These are phyloP conservation scores for Candida pseudofarinosa DNA, from an alignment of 805 yeast genomes.

Conservation along the genomic window DNA sequence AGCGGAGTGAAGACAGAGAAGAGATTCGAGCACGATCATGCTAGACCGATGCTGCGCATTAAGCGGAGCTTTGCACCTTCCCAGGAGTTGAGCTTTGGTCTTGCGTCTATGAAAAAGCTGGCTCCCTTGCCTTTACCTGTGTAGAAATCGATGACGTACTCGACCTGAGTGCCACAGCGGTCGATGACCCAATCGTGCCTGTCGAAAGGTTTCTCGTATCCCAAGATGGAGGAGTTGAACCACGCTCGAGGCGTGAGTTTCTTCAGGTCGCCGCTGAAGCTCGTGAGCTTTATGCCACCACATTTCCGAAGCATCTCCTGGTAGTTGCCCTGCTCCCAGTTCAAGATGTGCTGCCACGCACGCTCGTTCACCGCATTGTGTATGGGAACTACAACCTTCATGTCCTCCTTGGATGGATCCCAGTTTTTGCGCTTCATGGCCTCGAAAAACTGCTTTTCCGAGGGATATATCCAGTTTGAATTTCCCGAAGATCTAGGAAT, in stretches of 20 bases:
- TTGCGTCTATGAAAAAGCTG: slow-evolving; percentile 77
- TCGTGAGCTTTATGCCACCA: slow-evolving; percentile 81
- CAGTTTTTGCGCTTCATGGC: slow-evolving; percentile 92
- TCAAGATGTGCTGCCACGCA: slow-evolving; percentile 79
- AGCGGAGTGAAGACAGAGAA: no score
- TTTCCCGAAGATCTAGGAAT: slow-evolving; percentile 70
- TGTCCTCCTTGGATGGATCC: slow-evolving; percentile 76
- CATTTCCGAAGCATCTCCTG: slow-evolving; percentile 48
- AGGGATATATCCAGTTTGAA: slow-evolving; percentile 89
- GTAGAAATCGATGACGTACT: slow-evolving; percentile 92
- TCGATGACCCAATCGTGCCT: slow-evolving; percentile 93
- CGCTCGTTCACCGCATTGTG: slow-evolving; percentile 92
- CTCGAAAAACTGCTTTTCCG: slow-evolving; percentile 89
- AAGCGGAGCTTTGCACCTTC: slow-evolving; percentile 79
- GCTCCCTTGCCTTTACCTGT: slow-evolving; percentile 45
- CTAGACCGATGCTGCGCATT: slow-evolving; percentile 52
- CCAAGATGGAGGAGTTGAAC: slow-evolving; percentile 58
- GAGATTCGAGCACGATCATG: no score
- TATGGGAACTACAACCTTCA: slow-evolving; percentile 88
- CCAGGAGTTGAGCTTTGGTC: slow-evolving; percentile 80
- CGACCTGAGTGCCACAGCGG: slow-evolving; percentile 78
- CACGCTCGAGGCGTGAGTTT: slow-evolving; percentile 85
- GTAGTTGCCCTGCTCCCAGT: slow-evolving; percentile 70
- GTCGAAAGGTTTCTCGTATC: slow-evolving; percentile 82
- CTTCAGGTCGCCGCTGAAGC: slow-evolving; percentile 85